Percentiles rank a stretch among this genome's conserved stretches.
Conservation (phyloP, 345 rosid species). For the Camelina laxa region DNA sequence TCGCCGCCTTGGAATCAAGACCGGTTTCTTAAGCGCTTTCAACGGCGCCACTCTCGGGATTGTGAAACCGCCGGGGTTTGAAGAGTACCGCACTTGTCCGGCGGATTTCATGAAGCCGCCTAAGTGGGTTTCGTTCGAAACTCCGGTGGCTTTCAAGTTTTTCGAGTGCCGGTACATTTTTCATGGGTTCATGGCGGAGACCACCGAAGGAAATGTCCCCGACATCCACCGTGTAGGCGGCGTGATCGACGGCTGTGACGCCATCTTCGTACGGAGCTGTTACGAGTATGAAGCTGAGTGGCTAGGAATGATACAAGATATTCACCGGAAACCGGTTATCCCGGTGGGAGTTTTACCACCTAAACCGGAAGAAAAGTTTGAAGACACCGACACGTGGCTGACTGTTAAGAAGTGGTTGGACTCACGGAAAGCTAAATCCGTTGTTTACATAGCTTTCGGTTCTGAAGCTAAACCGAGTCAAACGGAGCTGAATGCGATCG, state of each 20-base stretch:
- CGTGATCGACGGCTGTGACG: slow-evolving; percentile 41
- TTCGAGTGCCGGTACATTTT: slow-evolving; percentile 41
- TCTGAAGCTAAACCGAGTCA: slow-evolving; percentile 50
- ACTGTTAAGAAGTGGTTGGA: slow-evolving; percentile 49
- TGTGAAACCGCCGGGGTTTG: slow-evolving; percentile 18
- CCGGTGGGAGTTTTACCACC: slow-evolving; percentile 60
- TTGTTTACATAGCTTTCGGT: slow-evolving; percentile 52
- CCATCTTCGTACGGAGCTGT: slow-evolving; percentile 50
- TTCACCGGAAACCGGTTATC: slow-evolving; percentile 48
- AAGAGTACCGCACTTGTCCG: slow-evolving; percentile 28
- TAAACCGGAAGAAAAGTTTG: neutral
- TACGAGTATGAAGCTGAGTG: slow-evolving; percentile 59
- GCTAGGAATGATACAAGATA: slow-evolving; percentile 42
- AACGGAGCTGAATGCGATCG: slow-evolving; percentile 42
- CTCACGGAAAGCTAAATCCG: slow-evolving; percentile 4
- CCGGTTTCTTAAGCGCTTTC: slow-evolving; percentile 9
- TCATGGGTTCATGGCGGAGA: slow-evolving; percentile 11
- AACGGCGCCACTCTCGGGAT: neutral
- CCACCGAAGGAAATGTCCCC: slow-evolving; percentile 37
- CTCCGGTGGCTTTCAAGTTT: slow-evolving; percentile 35
- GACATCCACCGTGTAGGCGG: slow-evolving; percentile 34
- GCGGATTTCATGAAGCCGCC: slow-evolving; percentile 45
- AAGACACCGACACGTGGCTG: slow-evolving; percentile 39
- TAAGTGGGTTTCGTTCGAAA: slow-evolving; percentile 51
- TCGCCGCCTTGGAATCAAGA: slow-evolving; percentile 18